Evolutionary conservation across 2,329 filamentous ascomycete genomes (phyloP).

Genomic region (Harringtonia aguacate): DNA sequence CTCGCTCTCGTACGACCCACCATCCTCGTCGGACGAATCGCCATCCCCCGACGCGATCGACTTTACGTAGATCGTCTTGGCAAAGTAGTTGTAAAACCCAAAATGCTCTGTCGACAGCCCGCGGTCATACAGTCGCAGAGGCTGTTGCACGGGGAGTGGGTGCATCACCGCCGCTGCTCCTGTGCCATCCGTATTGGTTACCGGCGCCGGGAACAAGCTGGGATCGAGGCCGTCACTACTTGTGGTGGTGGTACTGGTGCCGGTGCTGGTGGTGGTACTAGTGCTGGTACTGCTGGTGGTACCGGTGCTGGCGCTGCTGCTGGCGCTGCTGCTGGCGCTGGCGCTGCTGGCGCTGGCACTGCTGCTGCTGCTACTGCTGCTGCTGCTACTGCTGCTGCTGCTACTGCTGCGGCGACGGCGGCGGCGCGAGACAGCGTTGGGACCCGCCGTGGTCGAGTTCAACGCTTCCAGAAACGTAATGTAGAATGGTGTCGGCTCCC

Average conservation of each 20-base stretch:
- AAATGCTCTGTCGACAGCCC: conserved; percentile 76
- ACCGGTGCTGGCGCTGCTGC: conserved; percentile 1
- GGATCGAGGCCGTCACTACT: conserved; percentile 36
- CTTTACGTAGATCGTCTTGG: conserved; percentile 74
- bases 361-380: no score
- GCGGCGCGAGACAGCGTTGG: no score
- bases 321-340: conserved; percentile 12
- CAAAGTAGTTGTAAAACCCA: conserved; percentile 87
- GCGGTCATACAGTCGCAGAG: conserved; percentile 75
- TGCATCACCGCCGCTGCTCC: conserved; percentile 63
- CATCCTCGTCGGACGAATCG: conserved; percentile 31
- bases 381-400: no score
- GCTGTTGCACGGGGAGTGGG: conserved; percentile 62
- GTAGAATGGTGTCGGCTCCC: conserved; percentile 82
- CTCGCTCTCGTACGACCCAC: conserved; percentile 41
- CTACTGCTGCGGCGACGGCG: no score
- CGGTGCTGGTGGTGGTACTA: background rate
- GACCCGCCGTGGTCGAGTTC: conserved; percentile 20
- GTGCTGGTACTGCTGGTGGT: conserved; percentile 8
- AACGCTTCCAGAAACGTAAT: conserved; percentile 56
- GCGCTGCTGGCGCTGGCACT: conserved; percentile 17
- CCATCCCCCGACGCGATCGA: conserved; percentile 31
- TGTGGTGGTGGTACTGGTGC: no score
- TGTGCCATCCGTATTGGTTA: conserved; percentile 55
- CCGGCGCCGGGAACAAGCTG: conserved; percentile 51